Conservation (phyloP, 768 basidiomycete genomes). For the Pulveroboletus sp. region DNA sequence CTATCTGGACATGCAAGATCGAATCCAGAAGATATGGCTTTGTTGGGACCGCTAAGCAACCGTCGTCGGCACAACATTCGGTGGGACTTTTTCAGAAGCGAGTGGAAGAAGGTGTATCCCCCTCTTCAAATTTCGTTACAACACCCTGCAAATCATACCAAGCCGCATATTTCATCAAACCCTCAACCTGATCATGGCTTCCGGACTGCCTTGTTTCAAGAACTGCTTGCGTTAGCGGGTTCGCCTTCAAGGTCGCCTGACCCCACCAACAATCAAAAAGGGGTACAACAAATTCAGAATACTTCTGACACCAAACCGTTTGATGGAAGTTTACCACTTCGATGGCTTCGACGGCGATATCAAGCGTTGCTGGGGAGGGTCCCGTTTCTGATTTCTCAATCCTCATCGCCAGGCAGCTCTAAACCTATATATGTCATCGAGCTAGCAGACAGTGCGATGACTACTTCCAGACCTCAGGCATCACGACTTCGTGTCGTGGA, state of each 20-base stretch:
- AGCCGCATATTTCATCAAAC: conserved; percentile 11
- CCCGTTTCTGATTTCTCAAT: conserved; percentile 47
- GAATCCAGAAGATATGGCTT: conserved; percentile 50
- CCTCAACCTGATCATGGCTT: conserved; percentile 37
- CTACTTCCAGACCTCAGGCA: conserved; percentile 12
- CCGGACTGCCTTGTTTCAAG: conserved; percentile 42
- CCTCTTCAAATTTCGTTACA: conserved; percentile 51
- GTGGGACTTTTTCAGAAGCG: conserved; percentile 56
- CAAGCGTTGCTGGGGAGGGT: conserved; percentile 55
- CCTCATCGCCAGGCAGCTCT: not conserved
- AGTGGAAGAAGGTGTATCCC: conserved; percentile 53
- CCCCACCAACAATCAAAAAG: conserved; percentile 31
- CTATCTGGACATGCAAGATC: conserved; percentile 58
- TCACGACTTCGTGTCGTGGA: conserved; percentile 23
- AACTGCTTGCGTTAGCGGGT: conserved; percentile 45
- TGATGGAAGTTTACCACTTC: conserved; percentile 15
- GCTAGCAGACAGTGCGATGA: conserved; percentile 30
- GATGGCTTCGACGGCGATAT: conserved; percentile 49
- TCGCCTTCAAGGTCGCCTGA: conserved; percentile 21
- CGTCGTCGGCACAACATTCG: conserved; percentile 71
- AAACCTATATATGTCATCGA: conserved; percentile 30
- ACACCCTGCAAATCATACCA: conserved; percentile 5
- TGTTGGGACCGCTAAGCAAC: conserved; percentile 66
- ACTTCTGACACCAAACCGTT: conserved; percentile 9
- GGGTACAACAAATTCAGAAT: not conserved